These are phyloP conservation scores for Geosmithia putterillii DNA, from an alignment of 2,329 filamentous ascomycete species.

Conservation along the genomic window DNA sequence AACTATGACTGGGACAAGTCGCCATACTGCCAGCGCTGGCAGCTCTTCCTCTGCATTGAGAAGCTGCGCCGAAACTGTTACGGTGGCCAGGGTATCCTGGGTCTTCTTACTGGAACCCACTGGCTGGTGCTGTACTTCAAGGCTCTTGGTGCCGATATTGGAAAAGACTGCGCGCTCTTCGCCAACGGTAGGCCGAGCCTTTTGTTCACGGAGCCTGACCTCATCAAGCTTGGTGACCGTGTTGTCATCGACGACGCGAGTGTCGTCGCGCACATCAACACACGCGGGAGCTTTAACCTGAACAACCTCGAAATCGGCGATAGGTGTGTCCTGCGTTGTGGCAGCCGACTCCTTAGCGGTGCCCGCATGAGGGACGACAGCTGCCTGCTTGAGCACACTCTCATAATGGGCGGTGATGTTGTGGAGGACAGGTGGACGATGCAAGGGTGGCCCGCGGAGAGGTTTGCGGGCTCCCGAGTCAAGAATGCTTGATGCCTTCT, in stretches of 20 bases:
- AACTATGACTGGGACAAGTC: conserved; percentile 46
- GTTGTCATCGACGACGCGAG: conserved; percentile 43
- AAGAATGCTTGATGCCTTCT: not conserved
- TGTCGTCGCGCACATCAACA: conserved; percentile 44
- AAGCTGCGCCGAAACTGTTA: conserved; percentile 36
- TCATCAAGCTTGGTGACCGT: conserved; percentile 38
- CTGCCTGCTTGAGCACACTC: conserved; percentile 43
- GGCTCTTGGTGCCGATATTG: conserved; percentile 38
- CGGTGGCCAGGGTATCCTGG: conserved; percentile 34
- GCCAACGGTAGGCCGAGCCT: conserved; percentile 38
- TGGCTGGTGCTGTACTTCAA: conserved; percentile 42
- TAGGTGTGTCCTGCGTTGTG: conserved; percentile 37
- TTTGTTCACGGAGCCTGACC: conserved; percentile 45
- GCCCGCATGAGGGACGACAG: conserved; percentile 39
- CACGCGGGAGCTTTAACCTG: conserved; percentile 41
- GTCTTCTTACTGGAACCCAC: conserved; percentile 38
- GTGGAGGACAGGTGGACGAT: conserved; percentile 35
- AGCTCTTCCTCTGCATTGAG: conserved; percentile 39
- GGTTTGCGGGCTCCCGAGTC: conserved; percentile 4
- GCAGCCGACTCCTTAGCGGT: conserved; percentile 38
- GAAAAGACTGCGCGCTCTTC: conserved; percentile 41
- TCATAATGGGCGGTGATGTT: conserved; percentile 43
- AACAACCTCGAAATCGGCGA: conserved; percentile 37
- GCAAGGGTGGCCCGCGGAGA: conserved; percentile 39
- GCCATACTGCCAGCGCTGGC: conserved; percentile 45